Percentiles rank a stretch among this genome's conserved stretches.
These are phyloP conservation scores for Solanum hybrid DNA, from an alignment of 305 asterid genomes.

Conservation along the genomic window DNA sequence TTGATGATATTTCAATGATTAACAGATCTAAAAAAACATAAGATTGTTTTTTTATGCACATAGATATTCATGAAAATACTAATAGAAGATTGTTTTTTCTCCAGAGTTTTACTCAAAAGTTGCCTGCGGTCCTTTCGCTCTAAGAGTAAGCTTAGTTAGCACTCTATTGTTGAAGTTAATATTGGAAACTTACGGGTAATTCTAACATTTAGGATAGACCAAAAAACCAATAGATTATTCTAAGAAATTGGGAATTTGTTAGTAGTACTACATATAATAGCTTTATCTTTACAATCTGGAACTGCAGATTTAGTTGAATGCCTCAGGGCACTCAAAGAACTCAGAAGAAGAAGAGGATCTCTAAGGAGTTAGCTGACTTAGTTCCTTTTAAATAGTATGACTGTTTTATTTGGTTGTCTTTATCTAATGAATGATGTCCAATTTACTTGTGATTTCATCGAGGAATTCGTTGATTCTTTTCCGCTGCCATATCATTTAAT, in stretches of 20 bases:
- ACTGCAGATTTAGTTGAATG: background rate
- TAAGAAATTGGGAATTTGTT: background rate
- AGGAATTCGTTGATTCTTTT: background rate
- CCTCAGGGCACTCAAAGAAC: background rate
- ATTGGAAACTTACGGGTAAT: background rate
- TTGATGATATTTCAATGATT: background rate
- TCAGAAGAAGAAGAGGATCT: background rate
- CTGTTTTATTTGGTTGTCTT: background rate
- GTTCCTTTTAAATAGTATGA: background rate
- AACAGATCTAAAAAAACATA: background rate
- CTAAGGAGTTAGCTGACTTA: background rate
- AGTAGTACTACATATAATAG: background rate
- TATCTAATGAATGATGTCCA: background rate
- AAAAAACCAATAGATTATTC: background rate
- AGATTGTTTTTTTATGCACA: background rate
- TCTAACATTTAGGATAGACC: background rate
- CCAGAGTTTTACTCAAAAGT: background rate
- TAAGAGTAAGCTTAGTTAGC: background rate
- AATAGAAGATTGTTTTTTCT: background rate
- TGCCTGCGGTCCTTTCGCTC: background rate
- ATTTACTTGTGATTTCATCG: background rate
- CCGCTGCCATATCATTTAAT: background rate
- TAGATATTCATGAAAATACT: background rate
- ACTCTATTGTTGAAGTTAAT: background rate
- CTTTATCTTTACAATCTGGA: background rate